Conservation (phyloP, 805 yeast species). For the Suhomyces emberorum region DNA sequence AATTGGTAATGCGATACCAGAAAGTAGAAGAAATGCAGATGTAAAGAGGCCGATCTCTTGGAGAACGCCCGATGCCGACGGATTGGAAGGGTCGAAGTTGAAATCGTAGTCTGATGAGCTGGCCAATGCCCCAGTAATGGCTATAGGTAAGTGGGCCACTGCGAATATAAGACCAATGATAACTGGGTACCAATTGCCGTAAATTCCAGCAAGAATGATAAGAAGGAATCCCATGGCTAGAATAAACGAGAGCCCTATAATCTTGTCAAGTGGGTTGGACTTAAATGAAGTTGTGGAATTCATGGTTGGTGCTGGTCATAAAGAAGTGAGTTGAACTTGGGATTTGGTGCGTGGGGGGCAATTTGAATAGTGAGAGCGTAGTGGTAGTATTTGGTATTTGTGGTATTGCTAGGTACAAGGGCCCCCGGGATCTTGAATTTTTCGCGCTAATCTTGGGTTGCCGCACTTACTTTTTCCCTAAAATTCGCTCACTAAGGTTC, state of each 20-base stretch:
- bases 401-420: too few relatives aligned
- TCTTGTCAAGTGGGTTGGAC: slow-evolving; percentile 64
- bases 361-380: too few relatives aligned
- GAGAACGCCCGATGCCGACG: slow-evolving; percentile 32
- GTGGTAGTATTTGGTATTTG: too few relatives aligned
- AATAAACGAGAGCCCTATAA: slow-evolving; percentile 71
- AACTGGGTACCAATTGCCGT: slow-evolving; percentile 89
- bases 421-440: too few relatives aligned
- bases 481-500: too few relatives aligned
- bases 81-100: slow-evolving; percentile 36
- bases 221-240: slow-evolving; percentile 87
- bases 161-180: slow-evolving; percentile 50
- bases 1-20: slow-evolving; percentile 72
- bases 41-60: slow-evolving; percentile 76
- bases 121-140: slow-evolving; percentile 29
- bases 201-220: slow-evolving; percentile 82
- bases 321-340: too few relatives aligned
- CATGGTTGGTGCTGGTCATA: too few relatives aligned
- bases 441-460: too few relatives aligned
- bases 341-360: too few relatives aligned
- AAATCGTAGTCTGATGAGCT: slow-evolving; percentile 40
- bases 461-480: too few relatives aligned
- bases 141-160: slow-evolving; percentile 39
- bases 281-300: slow-evolving; percentile 5
- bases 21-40: slow-evolving; percentile 71